phyloP scores from a whole-genome alignment of 352 stramenopile species.

The Nothophytophthora sp. region DNA sequence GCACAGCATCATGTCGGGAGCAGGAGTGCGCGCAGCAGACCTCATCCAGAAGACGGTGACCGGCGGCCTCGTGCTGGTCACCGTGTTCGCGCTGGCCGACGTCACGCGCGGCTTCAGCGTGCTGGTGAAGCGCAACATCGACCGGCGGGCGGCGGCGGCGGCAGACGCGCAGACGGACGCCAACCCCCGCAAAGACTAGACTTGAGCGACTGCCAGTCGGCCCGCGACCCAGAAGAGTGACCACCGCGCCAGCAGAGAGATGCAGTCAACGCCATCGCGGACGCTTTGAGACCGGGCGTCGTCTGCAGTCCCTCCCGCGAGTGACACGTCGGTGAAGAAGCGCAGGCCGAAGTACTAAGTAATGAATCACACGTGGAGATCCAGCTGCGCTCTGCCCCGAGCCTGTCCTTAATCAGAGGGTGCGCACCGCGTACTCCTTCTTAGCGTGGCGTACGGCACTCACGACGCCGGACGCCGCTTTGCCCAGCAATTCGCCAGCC shows the following conservation, averaged over 20 bases:
- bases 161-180: constrained; percentile 18
- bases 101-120: constrained; percentile 80
- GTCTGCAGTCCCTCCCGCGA: background rate
- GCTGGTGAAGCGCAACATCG: constrained; percentile 80
- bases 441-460: constrained; percentile 43
- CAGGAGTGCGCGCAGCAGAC: too few relatives aligned
- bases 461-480: constrained; percentile 35
- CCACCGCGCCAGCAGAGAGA: too few relatives aligned
- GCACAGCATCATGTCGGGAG: constrained; percentile 17
- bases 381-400: too few relatives aligned
- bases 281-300: background rate
- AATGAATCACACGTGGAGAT: constrained; percentile 23
- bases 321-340: too few relatives aligned
- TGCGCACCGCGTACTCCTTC: constrained; percentile 70
- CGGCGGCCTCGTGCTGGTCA: constrained; percentile 71
- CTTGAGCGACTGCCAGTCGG: too few relatives aligned
- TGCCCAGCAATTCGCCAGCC: constrained; percentile 43
- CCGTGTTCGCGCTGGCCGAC: constrained; percentile 66
- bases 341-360: constrained; percentile 17
- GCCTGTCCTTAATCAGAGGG: constrained; percentile 41
- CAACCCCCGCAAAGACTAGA: constrained; percentile 30
- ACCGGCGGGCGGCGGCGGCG: constrained; percentile 38
- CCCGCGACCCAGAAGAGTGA: too few relatives aligned
- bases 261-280: too few relatives aligned
- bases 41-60: constrained; percentile 83